These are phyloP conservation scores for Alternaria incomplexa DNA, from an alignment of 2,329 filamentous ascomycete genomes.

Conservation along the genomic window DNA sequence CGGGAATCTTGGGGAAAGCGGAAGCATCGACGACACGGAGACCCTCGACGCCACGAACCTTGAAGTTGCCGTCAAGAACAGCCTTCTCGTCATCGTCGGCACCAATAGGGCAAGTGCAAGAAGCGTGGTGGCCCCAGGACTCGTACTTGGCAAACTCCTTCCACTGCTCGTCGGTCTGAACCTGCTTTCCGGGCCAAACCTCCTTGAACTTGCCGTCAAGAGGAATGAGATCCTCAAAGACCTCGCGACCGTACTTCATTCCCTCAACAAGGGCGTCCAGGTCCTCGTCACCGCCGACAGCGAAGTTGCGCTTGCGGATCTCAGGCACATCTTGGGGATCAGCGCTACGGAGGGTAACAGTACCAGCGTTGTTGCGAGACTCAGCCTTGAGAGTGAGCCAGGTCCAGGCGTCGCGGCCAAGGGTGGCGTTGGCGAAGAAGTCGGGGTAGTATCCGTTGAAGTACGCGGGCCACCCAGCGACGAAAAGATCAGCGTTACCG, in stretches of 20 bases:
- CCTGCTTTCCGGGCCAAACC: constrained; percentile 56
- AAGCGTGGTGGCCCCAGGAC: constrained; percentile 60
- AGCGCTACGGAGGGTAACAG: constrained; percentile 63
- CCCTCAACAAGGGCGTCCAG: constrained; percentile 62
- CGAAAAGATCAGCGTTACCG: constrained; percentile 58
- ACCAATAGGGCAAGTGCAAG: constrained; percentile 64
- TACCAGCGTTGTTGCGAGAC: constrained; percentile 65
- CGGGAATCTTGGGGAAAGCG: constrained; percentile 51
- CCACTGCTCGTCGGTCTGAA: constrained; percentile 53
- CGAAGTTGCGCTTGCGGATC: constrained; percentile 50
- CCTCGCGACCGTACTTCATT: constrained; percentile 58
- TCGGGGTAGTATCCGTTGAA: constrained; percentile 63
- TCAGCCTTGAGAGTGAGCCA: constrained; percentile 66
- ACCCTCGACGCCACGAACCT: constrained; percentile 59
- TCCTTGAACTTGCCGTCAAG: constrained; percentile 55
- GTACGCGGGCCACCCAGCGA: constrained; percentile 60
- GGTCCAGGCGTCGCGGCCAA: constrained; percentile 54
- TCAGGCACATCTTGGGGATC: constrained; percentile 68
- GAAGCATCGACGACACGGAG: constrained; percentile 57
- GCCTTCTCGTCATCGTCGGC: constrained; percentile 55
- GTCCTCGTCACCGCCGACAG: constrained; percentile 47
- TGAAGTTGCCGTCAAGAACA: constrained; percentile 61
- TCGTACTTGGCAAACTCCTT: constrained; percentile 35
- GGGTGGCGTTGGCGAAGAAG: constrained; percentile 56
- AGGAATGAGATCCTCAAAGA: constrained; percentile 47